phyloP scores from a whole-genome alignment of 768 basidiomycete species.

The Calvatia gigantea region DNA sequence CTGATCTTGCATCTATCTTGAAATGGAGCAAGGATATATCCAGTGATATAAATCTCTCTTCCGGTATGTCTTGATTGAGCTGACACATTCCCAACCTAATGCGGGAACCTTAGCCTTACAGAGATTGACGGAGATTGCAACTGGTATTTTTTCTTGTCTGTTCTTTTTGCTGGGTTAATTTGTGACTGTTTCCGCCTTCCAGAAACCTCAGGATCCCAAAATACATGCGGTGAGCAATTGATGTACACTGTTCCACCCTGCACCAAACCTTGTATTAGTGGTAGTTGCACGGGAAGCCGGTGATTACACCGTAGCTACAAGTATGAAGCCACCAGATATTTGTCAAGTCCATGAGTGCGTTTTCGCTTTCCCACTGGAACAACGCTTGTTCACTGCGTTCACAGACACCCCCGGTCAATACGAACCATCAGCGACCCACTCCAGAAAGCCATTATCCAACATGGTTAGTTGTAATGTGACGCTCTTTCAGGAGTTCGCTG shows the following conservation, averaged over 20 bases:
- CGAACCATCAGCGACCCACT: conserved; percentile 57
- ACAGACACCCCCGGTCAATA: conserved; percentile 58
- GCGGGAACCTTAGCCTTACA: conserved; percentile 44
- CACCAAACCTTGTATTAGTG: conserved; percentile 30
- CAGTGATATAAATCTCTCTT: conserved; percentile 65
- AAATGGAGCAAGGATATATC: conserved; percentile 77
- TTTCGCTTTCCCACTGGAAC: not conserved
- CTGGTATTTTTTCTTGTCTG: conserved; percentile 38
- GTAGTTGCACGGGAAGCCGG: conserved; percentile 68
- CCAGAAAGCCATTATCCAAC: conserved; percentile 63
- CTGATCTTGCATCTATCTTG: conserved; percentile 64
- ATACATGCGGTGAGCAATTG: conserved; percentile 44
- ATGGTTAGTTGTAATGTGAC: conserved; percentile 47
- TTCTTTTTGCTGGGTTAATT: not conserved
- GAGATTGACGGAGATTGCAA: conserved; percentile 67
- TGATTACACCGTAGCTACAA: conserved; percentile 69
- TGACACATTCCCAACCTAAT: not conserved
- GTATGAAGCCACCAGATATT: conserved; percentile 52
- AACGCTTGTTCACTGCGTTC: not conserved
- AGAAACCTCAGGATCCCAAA: conserved; percentile 68
- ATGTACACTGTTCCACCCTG: not conserved
- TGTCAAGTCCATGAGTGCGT: conserved; percentile 71
- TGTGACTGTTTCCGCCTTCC: not conserved
- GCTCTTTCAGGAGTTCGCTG: no score
- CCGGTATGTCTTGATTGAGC: conserved; percentile 33